A percentile compares a stretch with the other conserved stretches of the same genome.
These are phyloP conservation scores for Trichoderma breve DNA, from an alignment of 2,329 filamentous ascomycete species.

Conservation along the genomic window DNA sequence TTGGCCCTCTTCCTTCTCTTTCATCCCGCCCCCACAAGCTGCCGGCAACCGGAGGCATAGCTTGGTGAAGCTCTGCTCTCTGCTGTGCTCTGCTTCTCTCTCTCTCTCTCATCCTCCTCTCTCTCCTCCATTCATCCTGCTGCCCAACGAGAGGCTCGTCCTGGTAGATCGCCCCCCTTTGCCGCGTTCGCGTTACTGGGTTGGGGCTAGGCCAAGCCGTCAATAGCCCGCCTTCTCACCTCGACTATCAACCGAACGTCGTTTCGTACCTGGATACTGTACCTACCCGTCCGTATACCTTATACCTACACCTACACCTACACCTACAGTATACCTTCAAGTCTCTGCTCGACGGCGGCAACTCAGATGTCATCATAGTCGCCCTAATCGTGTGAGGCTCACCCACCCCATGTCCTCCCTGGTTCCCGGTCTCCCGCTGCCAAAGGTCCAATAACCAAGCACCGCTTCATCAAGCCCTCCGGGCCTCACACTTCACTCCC, in stretches of 20 bases:
- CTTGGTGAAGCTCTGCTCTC: constrained; percentile 9
- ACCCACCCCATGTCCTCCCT: constrained; percentile 22
- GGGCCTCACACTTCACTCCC: constrained; percentile 17
- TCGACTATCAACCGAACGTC: constrained; percentile 13
- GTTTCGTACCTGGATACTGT: neutral
- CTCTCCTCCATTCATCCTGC: constrained; percentile 14
- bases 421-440: constrained; percentile 18
- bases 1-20: constrained; percentile 16
- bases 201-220: constrained; percentile 17
- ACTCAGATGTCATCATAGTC: constrained; percentile 22
- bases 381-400: constrained; percentile 20
- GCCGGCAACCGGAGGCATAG: constrained; percentile 19
- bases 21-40: constrained; percentile 18
- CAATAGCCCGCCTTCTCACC: constrained; percentile 7
- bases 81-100: neutral
- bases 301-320: neutral
- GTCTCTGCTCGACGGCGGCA: constrained; percentile 11
- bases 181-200: constrained; percentile 19
- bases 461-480: constrained; percentile 14
- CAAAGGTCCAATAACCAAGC: constrained; percentile 18
- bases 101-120: neutral
- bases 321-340: neutral
- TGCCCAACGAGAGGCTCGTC: constrained; percentile 24
- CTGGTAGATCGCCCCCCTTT: constrained; percentile 18
- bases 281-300: neutral